Conservation (phyloP, 2,329 filamentous ascomycete species). For the Myotisia sp. region DNA sequence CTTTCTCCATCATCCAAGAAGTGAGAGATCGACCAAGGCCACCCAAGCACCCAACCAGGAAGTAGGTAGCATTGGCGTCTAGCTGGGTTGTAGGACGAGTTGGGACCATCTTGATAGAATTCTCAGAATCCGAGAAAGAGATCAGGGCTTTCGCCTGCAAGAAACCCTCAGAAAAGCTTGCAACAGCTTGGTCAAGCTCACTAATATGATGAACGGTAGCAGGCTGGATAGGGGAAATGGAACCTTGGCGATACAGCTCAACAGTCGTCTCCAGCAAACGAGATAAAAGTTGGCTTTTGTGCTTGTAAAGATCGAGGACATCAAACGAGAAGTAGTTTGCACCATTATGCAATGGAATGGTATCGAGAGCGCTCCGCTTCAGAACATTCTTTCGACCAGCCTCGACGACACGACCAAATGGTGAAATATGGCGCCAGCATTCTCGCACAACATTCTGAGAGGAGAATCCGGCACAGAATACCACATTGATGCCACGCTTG, state of each 20-base stretch:
- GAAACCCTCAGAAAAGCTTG: not conserved
- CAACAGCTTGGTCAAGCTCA: not conserved
- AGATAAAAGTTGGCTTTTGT: not conserved
- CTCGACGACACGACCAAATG: not conserved
- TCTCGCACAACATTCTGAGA: not conserved
- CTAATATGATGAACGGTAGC: not conserved
- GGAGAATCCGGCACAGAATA: not conserved
- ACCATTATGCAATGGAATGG: no score
- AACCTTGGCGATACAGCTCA: conserved; percentile 1
- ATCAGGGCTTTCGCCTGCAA: not conserved
- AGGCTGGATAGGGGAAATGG: not conserved
- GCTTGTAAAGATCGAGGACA: conserved; percentile 1
- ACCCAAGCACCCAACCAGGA: conserved; percentile 14
- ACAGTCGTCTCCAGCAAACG: not conserved
- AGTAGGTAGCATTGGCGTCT: conserved; percentile 12
- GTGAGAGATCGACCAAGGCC: conserved; percentile 16
- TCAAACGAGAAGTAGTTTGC: conserved; percentile 2
- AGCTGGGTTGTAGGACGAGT: not conserved
- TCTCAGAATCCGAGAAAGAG: not conserved
- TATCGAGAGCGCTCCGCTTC: not conserved
- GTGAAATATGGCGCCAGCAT: conserved; percentile 1
- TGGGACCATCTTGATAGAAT: conserved; percentile 2
- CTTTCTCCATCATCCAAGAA: conserved; percentile 15
- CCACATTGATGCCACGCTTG: not conserved
- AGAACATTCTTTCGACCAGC: not conserved